These are phyloP conservation scores for Claviceps humidiphila DNA, from an alignment of 2,329 filamentous ascomycete genomes.

Conservation along the genomic window DNA sequence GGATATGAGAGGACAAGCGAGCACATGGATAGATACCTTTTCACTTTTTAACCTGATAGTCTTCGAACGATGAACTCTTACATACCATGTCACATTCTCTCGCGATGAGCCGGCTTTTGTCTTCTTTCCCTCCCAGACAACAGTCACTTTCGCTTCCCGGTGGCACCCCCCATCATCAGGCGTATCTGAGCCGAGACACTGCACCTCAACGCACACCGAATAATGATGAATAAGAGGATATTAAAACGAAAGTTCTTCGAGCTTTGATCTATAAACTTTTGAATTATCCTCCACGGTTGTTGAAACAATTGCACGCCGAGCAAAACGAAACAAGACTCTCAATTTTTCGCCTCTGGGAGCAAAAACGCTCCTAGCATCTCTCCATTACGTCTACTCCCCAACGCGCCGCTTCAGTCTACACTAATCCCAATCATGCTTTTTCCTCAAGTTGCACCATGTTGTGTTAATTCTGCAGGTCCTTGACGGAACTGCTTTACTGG, in stretches of 20 bases:
- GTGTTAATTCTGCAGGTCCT: no score
- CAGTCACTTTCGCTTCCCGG: background rate
- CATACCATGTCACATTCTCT: background rate
- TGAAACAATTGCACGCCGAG: background rate
- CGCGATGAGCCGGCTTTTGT: background rate
- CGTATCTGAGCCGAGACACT: background rate
- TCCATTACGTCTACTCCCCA: background rate
- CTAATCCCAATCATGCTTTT: background rate
- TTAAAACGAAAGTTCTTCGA: background rate
- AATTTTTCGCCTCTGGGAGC: background rate
- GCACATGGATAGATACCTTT: background rate
- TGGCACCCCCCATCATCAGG: no score
- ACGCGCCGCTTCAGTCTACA: constrained; percentile 1
- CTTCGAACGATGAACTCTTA: background rate
- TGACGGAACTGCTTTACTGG: no score
- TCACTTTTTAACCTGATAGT: background rate
- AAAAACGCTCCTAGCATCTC: background rate
- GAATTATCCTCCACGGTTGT: background rate
- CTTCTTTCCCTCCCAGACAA: background rate
- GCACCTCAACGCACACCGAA: background rate
- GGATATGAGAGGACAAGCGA: background rate
- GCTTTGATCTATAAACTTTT: no score
- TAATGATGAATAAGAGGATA: background rate
- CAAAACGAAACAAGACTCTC: background rate
- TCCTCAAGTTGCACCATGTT: background rate